Evolutionary conservation across 179 eudicot species (phyloP), one percentile per base, ranked within the genome.

Genomic region (Patellifolia procumbens): DNA sequence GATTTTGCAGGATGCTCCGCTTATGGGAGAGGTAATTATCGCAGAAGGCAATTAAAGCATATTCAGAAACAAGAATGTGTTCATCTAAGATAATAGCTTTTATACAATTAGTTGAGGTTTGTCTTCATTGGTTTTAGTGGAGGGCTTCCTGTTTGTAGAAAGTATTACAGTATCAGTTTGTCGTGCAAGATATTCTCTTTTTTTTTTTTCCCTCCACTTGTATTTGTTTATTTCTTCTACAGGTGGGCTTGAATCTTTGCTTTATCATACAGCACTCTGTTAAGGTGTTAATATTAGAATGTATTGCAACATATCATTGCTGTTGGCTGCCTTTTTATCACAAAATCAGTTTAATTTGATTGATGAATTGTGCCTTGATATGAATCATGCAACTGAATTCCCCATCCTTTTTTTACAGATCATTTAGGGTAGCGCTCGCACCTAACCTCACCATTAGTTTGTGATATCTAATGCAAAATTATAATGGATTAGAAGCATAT

Each of bases 1-100:
- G 5, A 73, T 48, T 69, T 48, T 73, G 78, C 82, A 90, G 94
- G 89, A 85, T 70, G 88, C 80, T 76, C 78, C 81, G 4, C 60
- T 55, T 76, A 58, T 71, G 76, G 88, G 73, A 74, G 90, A 86
- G 84, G 82, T 81, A 52, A 74, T 78, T 20, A 73, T 63, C 59
- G 55, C 71, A 3, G 84, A 85, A 75, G 90, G 26, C 59, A 72
- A 62, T 53, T 84, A 79, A 34, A 42, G 53, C 0, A 19, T 8
- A 45, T n/a, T 22, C 60, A 80, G 73, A 61, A 73, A 3, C 34
- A 35, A 52, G 26, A 55, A 59, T 45, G 61, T 49, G 22, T 32
- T 67, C 20, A 6, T 19, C 56, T 67, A 58, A 53, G 29, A 76
- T 72, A 73, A n/a, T 24, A 31, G 46, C 6, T 78, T 79, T 72